phyloP scores from a whole-genome alignment of 495 filamentous ascomycete genomes.

The Daldinia bambusicola region DNA sequence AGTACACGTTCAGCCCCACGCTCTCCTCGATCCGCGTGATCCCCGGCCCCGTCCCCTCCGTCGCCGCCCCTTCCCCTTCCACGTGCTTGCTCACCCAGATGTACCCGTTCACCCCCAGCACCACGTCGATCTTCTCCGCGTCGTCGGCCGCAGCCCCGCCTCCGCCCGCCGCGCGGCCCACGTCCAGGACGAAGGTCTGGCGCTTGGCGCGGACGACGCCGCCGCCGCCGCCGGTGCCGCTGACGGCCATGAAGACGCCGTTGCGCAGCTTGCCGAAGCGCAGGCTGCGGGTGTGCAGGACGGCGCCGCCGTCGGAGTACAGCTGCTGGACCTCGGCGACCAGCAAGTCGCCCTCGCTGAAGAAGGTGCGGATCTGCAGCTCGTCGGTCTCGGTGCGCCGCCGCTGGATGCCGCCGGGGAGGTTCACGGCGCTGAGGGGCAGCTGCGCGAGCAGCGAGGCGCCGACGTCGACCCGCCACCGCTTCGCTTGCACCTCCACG shows the following conservation, averaged over 20 bases:
- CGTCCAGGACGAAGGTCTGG: slow-evolving; percentile 84
- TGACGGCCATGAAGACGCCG: slow-evolving; percentile 84
- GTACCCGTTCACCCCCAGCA: slow-evolving; percentile 94
- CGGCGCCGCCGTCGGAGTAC: slow-evolving; percentile 81
- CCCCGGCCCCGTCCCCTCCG: slow-evolving; percentile 52
- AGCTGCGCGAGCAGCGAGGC: slow-evolving; percentile 83
- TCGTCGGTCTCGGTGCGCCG: slow-evolving; percentile 93
- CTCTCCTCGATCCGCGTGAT: slow-evolving; percentile 89
- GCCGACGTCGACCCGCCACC: slow-evolving; percentile 94
- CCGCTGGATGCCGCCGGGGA: slow-evolving; percentile 92
- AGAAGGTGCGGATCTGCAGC: slow-evolving; percentile 92
- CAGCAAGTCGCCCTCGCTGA: slow-evolving; percentile 87
- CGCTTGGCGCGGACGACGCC: slow-evolving; percentile 82
- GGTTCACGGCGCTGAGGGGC: slow-evolving; percentile 87
- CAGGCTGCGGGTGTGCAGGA: slow-evolving; percentile 86
- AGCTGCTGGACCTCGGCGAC: slow-evolving; percentile 92
- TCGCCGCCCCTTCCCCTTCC: slow-evolving; percentile 57
- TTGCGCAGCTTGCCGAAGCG: slow-evolving; percentile 96
- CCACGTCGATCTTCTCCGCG: slow-evolving; percentile 81
- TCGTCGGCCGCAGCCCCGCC: slow-evolving; percentile 69
- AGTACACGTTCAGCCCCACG: slow-evolving; percentile 76
- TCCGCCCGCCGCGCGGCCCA: slow-evolving; percentile 61
- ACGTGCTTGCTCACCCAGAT: slow-evolving; percentile 90
- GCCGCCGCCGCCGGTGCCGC: slow-evolving; percentile 80
- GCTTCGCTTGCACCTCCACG: slow-evolving; percentile 84